Evolutionary conservation across 2,329 filamentous ascomycete genomes (phyloP).

Genomic region (Ceratocystis eucalypticola): DNA sequence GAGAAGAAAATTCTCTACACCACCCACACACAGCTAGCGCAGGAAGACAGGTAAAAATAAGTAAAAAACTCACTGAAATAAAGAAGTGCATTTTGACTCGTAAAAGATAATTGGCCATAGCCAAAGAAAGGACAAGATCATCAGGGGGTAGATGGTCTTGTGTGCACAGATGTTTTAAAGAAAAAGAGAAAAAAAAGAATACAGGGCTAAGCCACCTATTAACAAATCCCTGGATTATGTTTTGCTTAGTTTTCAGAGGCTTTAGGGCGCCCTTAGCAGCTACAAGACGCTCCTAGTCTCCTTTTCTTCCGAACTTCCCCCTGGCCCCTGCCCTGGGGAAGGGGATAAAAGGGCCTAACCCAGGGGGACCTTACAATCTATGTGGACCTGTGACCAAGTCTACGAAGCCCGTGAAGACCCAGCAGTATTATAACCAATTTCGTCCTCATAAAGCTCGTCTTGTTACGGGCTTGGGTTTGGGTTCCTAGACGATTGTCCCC

Average conservation of each 20-base stretch:
- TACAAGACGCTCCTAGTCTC: not conserved
- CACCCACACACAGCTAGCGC: not conserved
- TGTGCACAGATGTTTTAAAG: constrained; percentile 6
- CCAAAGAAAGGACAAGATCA: constrained; percentile 3
- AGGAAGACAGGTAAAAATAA: not conserved
- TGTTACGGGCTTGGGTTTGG: not conserved
- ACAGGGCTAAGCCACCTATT: not conserved
- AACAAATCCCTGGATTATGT: too few relatives aligned
- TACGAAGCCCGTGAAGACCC: not conserved
- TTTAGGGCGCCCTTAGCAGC: too few relatives aligned
- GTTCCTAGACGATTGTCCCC: not conserved
- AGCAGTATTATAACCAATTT: not conserved
- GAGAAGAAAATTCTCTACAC: not conserved
- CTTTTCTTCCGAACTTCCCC: not conserved
- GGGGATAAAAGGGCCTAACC: not conserved
- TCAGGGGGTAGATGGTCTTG: not conserved
- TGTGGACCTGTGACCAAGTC: not conserved
- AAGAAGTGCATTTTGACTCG: not conserved
- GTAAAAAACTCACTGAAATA: not conserved
- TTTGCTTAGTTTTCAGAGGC: too few relatives aligned
- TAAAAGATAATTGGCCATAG: not conserved
- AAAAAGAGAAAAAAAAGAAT: not conserved
- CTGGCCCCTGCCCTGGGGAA: not conserved
- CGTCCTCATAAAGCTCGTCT: not conserved
- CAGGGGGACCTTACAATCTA: not conserved